Evolutionary conservation across 2,329 filamentous ascomycete species (phyloP), one percentile per base, ranked within the genome.

Genomic region (Diaporthe sp.): DNA sequence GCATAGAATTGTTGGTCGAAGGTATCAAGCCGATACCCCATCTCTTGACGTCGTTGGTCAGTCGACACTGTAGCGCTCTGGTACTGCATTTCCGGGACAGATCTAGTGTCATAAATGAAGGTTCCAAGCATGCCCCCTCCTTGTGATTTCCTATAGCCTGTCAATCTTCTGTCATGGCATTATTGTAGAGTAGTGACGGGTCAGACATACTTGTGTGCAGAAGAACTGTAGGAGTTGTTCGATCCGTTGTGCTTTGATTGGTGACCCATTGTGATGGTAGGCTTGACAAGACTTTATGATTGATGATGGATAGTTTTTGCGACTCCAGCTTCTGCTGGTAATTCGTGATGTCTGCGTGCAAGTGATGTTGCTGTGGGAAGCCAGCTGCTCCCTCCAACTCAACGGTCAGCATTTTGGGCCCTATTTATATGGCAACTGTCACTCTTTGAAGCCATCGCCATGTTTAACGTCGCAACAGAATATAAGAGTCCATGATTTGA

Each of bases 101-200:
- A 57, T 19, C 10, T 19, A 2, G 49, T 73, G 25, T 73, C 58
- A 37, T 73, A 65, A 2, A 73, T 65, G 34, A 28, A 73, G 6
- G 1, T 6, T 2, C n/a, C 44, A 22, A 73, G 46, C 71, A 73
- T 73, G 7, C 37, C 58, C 2, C 46, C 31, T 8, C 46, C 49
- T 34, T 34, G 12, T 25, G 46, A 37, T 0, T 31, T 12, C 5
- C 70, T 73, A 10, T 22, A 65, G 3, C 2, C 1, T 65, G n/a
- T 65, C 9, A 55, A 17, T n/a, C 2, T 12, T 13, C 34, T 34
- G 46, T 4, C 8, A 3, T 42, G 9, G 5, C 15, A 0, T 28
- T 7, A 5, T 12, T 12, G 3, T 39, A 39, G 37, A 1, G 31
- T 1, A n/a, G 19, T 4, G 25, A 4, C 4, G 8, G 9, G 19